phyloP scores from a whole-genome alignment of 2,329 filamentous ascomycete species.

The Bipolaris oryzae region DNA sequence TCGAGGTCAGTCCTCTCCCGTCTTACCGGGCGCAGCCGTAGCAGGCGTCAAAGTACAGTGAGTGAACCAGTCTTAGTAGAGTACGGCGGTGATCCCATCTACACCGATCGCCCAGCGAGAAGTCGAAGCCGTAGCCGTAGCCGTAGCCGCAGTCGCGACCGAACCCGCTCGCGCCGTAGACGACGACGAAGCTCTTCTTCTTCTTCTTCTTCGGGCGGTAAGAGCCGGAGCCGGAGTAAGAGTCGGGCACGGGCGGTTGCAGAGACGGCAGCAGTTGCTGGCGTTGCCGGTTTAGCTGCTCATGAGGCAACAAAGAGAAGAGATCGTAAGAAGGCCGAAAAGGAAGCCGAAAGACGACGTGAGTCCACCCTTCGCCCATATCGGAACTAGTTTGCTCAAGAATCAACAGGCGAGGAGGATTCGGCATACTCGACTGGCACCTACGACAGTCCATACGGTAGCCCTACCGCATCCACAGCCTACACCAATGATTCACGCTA shows the following conservation, averaged over 20 bases:
- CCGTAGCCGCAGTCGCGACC: conserved; percentile 14
- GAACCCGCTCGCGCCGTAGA: conserved; percentile 37
- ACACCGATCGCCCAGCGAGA: conserved; percentile 57
- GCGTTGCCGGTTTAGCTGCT: conserved; percentile 62
- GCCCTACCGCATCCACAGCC: conserved; percentile 43
- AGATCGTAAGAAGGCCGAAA: conserved; percentile 62
- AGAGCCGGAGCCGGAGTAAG: conserved; percentile 50
- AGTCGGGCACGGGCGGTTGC: conserved; percentile 59
- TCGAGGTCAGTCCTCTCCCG: conserved; percentile 55
- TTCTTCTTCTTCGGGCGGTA: conserved; percentile 50
- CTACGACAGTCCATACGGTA: conserved; percentile 35
- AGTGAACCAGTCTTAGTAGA: conserved; percentile 64
- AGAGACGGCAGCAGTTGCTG: conserved; percentile 63
- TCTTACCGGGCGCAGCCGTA: conserved; percentile 40
- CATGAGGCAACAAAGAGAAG: conserved; percentile 63
- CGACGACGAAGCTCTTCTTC: conserved; percentile 54
- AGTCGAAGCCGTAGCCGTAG: conserved; percentile 27
- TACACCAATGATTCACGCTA: conserved; percentile 42
- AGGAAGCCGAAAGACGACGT: conserved; percentile 58
- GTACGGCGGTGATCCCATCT: conserved; percentile 67
- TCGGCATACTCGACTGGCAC: conserved; percentile 44
- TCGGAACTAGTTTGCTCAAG: conserved; percentile 27
- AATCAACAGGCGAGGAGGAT: conserved; percentile 41
- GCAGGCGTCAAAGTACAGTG: conserved; percentile 51
- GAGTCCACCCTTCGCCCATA: conserved; percentile 40